Evolutionary conservation across 805 yeast genomes (phyloP), one percentile per base, ranked within the genome.

Genomic region (Wickerhamiella brachini): DNA sequence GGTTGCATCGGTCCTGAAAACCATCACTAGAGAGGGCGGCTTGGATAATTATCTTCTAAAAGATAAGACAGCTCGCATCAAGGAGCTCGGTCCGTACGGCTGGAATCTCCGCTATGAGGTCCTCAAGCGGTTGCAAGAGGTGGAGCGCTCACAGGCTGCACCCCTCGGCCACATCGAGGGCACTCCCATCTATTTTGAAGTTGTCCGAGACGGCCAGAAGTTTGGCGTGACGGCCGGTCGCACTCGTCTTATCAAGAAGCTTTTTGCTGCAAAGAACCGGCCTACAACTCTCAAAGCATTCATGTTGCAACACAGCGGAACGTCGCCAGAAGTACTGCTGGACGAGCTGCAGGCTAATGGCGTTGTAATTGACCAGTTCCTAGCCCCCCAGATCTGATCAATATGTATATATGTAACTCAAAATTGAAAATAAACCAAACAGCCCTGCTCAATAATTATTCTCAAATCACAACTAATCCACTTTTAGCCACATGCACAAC

Each of bases 21-120:
- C 97, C 0, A 82, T 93, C 53, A 83, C 85, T 53, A 85, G 80
- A 59, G 97, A 90, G 66, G 98, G 98, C 55, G 98, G 99, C 5
- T 72, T 93, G 51, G 99, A 93, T 64, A 81, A 81, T 56, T 93
- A 93, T 64, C 67, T 93, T 54, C 75, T 80, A 44, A 93, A 93
- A 68, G 95, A 88, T 53, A 86, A 84, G 58, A 73, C 94, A 5
- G 94, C 95, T 2, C 76, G 98, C 70, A 73, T 86, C 57, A 93
- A 93, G 71, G 95, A 93, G 65, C 71, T 93, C 62, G 98, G 98
- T 0, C 83, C 89, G 50, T 73, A 77, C 52, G 98, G 97, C 34
- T 93, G 97, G 97, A 78, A 77, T 59, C 72, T 93, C 58, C 82
- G 90, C 62, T 89, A 83, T 65, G 77, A 79, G 51, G 80, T 93